Evolutionary conservation across 208 protist species (phyloP).

Genomic region (Leishmania mexicana): DNA sequence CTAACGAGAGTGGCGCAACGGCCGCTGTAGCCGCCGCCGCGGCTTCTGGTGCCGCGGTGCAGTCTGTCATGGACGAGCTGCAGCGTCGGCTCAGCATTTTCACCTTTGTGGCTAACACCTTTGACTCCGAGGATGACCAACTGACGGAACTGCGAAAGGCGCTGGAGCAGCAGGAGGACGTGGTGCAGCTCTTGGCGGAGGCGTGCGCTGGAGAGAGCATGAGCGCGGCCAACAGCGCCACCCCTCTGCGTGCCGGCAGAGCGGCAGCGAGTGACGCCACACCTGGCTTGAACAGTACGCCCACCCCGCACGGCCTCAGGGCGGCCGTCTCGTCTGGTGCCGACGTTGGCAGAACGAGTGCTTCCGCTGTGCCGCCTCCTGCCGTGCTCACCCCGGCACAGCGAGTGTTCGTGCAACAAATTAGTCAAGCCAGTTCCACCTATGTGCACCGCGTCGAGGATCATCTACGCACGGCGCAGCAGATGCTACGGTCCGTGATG

Average conservation of each 20-base stretch:
- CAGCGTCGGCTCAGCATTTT: constrained; percentile 38
- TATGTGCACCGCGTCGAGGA: constrained; percentile 50
- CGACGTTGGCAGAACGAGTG: not conserved
- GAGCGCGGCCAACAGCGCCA: constrained; percentile 6
- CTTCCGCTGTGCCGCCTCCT: not conserved
- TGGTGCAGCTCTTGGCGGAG: constrained; percentile 29
- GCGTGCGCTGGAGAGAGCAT: constrained; percentile 2
- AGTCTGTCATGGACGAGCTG: constrained; percentile 42
- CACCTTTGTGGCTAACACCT: constrained; percentile 34
- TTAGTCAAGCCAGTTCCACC: constrained; percentile 39
- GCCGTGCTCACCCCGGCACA: constrained; percentile 12
- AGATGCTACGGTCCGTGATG: constrained; percentile 36
- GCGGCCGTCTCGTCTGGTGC: not conserved
- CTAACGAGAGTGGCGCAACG: not conserved
- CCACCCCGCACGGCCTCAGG: constrained; percentile 2
- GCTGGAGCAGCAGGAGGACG: constrained; percentile 31
- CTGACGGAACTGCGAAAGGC: constrained; percentile 32
- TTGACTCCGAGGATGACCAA: constrained; percentile 42
- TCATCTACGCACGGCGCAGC: constrained; percentile 45
- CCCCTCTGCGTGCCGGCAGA: constrained; percentile 15
- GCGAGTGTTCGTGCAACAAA: constrained; percentile 39
- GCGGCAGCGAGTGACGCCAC: not conserved
- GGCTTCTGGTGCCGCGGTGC: constrained; percentile 26
- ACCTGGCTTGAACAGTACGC: constrained; percentile 28
- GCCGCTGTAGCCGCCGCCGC: constrained; percentile 6